Evolutionary conservation across 2,329 filamentous ascomycete species (phyloP), one percentile per base, ranked within the genome.

Genomic region (Monosporascus sp.): DNA sequence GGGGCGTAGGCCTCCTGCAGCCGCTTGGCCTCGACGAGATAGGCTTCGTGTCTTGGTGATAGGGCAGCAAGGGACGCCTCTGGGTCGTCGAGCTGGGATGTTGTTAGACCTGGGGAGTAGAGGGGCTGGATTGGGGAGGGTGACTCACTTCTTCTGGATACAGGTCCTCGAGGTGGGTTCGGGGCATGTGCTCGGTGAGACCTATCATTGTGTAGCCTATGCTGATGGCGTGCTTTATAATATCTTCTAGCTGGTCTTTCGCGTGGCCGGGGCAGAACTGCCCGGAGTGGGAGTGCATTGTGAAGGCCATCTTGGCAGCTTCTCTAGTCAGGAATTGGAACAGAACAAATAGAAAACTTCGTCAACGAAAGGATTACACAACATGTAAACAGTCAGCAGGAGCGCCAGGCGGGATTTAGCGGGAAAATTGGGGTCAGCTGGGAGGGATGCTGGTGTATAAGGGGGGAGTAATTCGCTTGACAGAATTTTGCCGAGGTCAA

Each of bases 251-350:
- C 20, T 84, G 81, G 69, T 96, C 85, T 67, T 87, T 85, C 49
- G 94, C 94, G 76, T 99, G 94, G 62, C 87, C 84, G 9, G 86
- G 86, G 76, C 94, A 99, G 77, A 99, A 99, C 70, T 99, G 90
- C 59, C 94, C 94, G 38, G 94, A 97, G 75, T 99, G 94, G 67
- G 91, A 96, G 73, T 99, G 94, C 78, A 97, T 95, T 5, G 94
- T 95, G 75, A 96, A 96, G 2, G 93, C 92, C 94, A 97, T 97
- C 50, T 44, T 67, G 57, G 24, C 22, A 22, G 9, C 11, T 34
- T 34, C 31, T 34, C 31, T 34, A 14, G 31, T 34, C 5, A 34
- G 11, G 31, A 34, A 34, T 5, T 9, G 31, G 31, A 14, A 14
- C 31, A 3, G 31, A 34, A 34, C 31, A 5, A 14, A 5, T 14